Conservation (phyloP, 371 early-diverging fungal genomes). For the Funneliformis caledonium region DNA sequence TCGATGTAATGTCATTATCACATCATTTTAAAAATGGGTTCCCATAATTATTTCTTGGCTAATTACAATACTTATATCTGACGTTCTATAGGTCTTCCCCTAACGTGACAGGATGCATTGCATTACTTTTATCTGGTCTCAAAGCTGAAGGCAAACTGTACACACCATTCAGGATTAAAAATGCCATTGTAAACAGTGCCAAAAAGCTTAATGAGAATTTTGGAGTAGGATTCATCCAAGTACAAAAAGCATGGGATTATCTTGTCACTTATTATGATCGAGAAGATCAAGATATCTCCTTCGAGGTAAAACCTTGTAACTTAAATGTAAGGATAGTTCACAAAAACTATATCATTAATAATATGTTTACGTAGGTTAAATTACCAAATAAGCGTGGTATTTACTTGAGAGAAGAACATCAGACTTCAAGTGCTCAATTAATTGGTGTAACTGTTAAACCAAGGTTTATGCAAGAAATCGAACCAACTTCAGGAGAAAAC, state of each 20-base stretch:
- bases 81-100: conserved; percentile 60
- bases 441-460: conserved; percentile 70
- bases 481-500: conserved; percentile 63
- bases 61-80: neutral
- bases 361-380: neutral
- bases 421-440: conserved; percentile 69
- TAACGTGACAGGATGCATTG: conserved; percentile 86
- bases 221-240: conserved; percentile 85
- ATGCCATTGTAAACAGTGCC: conserved; percentile 75
- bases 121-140: conserved; percentile 81
- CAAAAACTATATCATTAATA: neutral
- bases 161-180: conserved; percentile 83
- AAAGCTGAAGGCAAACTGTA: conserved; percentile 69
- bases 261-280: conserved; percentile 63
- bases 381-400: conserved; percentile 67
- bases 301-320: conserved; percentile 49
- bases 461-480: conserved; percentile 72
- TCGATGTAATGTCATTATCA: conserved; percentile 63
- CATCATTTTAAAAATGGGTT: neutral
- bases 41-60: too few species aligned
- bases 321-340: neutral
- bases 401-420: conserved; percentile 82
- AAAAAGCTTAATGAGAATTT: conserved; percentile 81
- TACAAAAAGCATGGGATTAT: conserved; percentile 85
- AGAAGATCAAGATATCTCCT: conserved; percentile 72